Conservation (phyloP, 305 asterid species). For the Galium porrigens region DNA sequence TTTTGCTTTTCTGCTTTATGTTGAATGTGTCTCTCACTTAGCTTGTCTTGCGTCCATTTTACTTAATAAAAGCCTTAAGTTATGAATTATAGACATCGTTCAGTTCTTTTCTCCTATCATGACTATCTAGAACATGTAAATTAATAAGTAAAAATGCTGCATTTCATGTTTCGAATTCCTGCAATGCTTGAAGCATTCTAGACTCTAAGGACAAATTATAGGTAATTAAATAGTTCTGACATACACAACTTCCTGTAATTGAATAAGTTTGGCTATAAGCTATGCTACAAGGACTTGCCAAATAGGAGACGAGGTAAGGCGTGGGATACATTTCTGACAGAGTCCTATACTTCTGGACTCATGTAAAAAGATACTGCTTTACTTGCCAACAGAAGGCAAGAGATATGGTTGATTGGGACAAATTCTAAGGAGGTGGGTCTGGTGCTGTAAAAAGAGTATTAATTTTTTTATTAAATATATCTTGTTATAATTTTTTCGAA, state of each 20-base stretch:
- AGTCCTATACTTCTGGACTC: neutral
- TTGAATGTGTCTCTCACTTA: neutral
- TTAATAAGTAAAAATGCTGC: neutral
- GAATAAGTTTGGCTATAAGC: neutral
- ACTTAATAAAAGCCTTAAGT: neutral
- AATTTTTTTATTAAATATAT: neutral
- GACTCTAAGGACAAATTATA: neutral
- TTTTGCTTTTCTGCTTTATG: neutral
- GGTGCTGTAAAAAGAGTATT: neutral
- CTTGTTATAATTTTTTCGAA: neutral
- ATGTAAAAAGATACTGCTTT: neutral
- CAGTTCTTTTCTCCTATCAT: neutral
- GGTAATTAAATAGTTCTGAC: neutral
- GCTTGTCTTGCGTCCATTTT: neutral
- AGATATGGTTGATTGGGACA: neutral
- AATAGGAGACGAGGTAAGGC: neutral
- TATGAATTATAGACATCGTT: neutral
- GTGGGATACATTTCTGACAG: neutral
- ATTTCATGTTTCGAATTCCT: too few species aligned
- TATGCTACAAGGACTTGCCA: neutral
- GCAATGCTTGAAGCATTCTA: neutral
- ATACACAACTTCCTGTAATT: neutral
- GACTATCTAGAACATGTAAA: neutral
- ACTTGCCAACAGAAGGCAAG: neutral
- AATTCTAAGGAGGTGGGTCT: neutral